phyloP scores from a whole-genome alignment of 768 basidiomycete species.

The Neoboletus brunneissimus region DNA sequence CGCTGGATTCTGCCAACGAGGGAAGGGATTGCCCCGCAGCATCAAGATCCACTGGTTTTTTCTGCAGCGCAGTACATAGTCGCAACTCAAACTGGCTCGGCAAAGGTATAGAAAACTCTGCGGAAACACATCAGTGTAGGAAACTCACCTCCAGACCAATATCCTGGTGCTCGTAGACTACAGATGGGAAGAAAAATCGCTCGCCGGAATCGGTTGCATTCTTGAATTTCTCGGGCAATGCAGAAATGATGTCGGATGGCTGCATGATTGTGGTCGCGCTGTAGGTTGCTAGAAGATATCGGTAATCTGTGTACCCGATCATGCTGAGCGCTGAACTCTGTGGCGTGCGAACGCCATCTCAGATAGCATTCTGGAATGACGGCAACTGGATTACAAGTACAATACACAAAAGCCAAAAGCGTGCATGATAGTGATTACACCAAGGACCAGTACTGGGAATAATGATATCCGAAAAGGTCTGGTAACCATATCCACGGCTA shows the following conservation, averaged over 20 bases:
- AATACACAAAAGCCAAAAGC: not conserved
- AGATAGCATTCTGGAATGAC: not conserved
- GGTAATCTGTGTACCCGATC: not conserved
- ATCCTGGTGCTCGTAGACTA: conserved; percentile 57
- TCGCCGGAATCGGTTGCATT: conserved; percentile 61
- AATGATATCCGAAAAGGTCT: not conserved
- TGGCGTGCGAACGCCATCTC: conserved; percentile 14
- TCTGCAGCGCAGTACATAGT: conserved; percentile 78
- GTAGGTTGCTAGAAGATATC: not conserved
- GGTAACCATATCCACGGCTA: not conserved
- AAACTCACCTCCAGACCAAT: conserved; percentile 58
- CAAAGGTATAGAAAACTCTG: not conserved
- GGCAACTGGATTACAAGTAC: conserved; percentile 9
- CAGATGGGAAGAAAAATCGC: conserved; percentile 77
- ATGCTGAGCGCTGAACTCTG: not conserved
- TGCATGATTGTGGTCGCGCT: conserved; percentile 10
- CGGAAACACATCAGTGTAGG: not conserved
- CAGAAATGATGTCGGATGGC: conserved; percentile 50
- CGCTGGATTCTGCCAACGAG: conserved; percentile 25
- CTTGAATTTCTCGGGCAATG: conserved; percentile 54
- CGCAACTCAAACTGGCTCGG: conserved; percentile 75
- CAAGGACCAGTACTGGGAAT: not conserved
- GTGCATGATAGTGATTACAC: not conserved
- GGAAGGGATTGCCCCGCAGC: conserved; percentile 36
- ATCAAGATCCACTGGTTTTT: conserved; percentile 61